Evolutionary conservation across 2,329 filamentous ascomycete species (phyloP).

Genomic region (Colletotrichum sojae): DNA sequence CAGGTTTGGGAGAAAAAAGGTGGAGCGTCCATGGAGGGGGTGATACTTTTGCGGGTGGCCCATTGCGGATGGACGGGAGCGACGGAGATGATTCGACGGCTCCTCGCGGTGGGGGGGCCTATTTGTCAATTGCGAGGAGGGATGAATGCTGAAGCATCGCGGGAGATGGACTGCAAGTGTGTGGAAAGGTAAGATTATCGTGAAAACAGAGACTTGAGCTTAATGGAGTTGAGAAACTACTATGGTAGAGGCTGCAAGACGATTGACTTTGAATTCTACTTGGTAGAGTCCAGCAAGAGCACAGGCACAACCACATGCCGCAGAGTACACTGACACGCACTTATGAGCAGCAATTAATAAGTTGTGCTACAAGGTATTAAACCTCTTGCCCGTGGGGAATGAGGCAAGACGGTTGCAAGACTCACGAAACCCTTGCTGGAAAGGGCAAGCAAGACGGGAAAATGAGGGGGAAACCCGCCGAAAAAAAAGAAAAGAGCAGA

Average conservation of each 20-base stretch:
- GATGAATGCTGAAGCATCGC: slow-evolving; percentile 29
- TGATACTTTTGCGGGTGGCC: slow-evolving; percentile 24
- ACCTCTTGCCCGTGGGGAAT: neutral
- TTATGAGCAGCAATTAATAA: too few relatives aligned
- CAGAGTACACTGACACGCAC: too few relatives aligned
- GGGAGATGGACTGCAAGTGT: neutral
- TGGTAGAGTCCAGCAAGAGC: too few relatives aligned
- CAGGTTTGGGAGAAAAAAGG: slow-evolving; percentile 16
- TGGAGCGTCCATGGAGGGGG: slow-evolving; percentile 4
- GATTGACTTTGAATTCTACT: too few relatives aligned
- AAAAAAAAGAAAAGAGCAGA: slow-evolving; percentile 15
- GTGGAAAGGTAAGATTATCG: too few relatives aligned
- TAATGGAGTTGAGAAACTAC: slow-evolving; percentile 1
- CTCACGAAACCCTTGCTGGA: slow-evolving; percentile 21
- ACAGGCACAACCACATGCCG: too few relatives aligned
- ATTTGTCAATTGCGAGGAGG: slow-evolving; percentile 22
- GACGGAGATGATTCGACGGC: slow-evolving; percentile 37
- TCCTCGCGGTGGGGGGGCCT: neutral
- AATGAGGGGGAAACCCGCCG: neutral
- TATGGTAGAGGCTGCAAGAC: neutral
- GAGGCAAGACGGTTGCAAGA: slow-evolving; percentile 29
- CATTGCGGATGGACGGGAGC: slow-evolving; percentile 37
- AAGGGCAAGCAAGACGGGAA: slow-evolving; percentile 10
- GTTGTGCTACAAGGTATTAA: neutral
- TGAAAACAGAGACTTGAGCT: too few relatives aligned